A percentile compares a stretch with the other conserved stretches of the same genome.
phyloP scores from a whole-genome alignment of 169 alveolate genomes.

The Babesia gibsoni region DNA sequence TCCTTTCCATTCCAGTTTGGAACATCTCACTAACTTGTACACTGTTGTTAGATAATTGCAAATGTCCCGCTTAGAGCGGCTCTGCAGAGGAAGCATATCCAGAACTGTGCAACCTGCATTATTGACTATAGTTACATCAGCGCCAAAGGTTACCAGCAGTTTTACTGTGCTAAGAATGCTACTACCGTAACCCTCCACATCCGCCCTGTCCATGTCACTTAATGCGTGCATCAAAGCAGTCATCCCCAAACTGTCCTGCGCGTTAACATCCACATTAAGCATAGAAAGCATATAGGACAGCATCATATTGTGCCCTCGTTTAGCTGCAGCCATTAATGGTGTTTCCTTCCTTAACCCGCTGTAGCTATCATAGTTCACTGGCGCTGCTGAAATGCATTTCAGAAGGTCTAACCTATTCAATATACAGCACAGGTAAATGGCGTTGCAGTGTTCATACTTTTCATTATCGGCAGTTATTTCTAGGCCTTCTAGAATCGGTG shows the following conservation, averaged over 20 bases:
- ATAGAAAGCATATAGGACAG: conserved; percentile 70
- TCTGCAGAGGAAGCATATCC: neutral
- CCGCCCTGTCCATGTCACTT: neutral
- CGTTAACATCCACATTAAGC: conserved; percentile 77
- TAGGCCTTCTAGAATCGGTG: neutral
- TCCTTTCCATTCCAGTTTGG: neutral
- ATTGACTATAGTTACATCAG: conserved; percentile 14
- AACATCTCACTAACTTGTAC: neutral
- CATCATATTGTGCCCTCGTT: conserved; percentile 72
- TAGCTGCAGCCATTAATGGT: conserved; percentile 85
- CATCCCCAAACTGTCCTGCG: conserved; percentile 76
- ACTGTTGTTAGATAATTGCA: neutral
- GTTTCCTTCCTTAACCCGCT: conserved; percentile 65
- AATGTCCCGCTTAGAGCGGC: neutral
- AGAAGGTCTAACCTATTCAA: conserved; percentile 67
- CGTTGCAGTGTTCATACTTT: conserved; percentile 44
- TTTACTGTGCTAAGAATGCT: conserved; percentile 27
- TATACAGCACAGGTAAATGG: conserved; percentile 61
- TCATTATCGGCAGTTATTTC: neutral
- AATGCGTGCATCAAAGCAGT: conserved; percentile 75
- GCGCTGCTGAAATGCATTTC: conserved; percentile 20
- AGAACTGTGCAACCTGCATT: conserved; percentile 10
- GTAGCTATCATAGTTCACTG: conserved; percentile 65
- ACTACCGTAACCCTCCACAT: neutral
- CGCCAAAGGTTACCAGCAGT: conserved; percentile 49